These are phyloP conservation scores for Mycosphaerella arachidis DNA, from an alignment of 2,329 filamentous ascomycete species.

Conservation along the genomic window DNA sequence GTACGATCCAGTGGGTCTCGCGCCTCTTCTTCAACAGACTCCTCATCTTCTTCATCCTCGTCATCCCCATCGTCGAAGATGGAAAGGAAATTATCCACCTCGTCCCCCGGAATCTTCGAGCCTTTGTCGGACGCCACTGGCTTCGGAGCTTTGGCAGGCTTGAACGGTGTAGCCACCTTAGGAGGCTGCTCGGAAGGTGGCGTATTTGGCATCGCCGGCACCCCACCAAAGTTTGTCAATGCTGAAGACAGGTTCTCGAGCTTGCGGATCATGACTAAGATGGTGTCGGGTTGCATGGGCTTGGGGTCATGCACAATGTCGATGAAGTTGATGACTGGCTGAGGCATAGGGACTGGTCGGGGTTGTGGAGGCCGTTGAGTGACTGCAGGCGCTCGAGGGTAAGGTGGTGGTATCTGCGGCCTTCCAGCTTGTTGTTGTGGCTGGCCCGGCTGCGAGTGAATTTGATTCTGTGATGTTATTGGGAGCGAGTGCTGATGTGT, in stretches of 20 bases:
- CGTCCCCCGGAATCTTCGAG: not conserved
- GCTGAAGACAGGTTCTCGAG: constrained; percentile 24
- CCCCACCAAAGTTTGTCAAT: constrained; percentile 28
- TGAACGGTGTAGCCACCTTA: not conserved
- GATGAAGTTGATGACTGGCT: constrained; percentile 21
- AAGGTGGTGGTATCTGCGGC: constrained; percentile 5
- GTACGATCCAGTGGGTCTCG: constrained; percentile 12
- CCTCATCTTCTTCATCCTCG: constrained; percentile 14
- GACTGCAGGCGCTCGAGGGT: constrained; percentile 2
- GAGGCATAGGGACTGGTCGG: constrained; percentile 9
- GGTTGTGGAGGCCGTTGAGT: constrained; percentile 1
- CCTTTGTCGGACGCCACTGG: constrained; percentile 2
- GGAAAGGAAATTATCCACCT: constrained; percentile 23
- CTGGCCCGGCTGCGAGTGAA: not conserved
- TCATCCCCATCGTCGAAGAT: constrained; percentile 24
- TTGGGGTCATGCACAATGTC: constrained; percentile 16
- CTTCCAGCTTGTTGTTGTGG: not conserved
- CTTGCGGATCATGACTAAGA: constrained; percentile 26
- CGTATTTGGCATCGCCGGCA: constrained; percentile 17
- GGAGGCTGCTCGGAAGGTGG: constrained; percentile 8
- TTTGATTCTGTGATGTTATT: constrained; percentile 6
- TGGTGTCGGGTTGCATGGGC: constrained; percentile 16
- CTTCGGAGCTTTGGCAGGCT: constrained; percentile 5
- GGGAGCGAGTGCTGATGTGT: not conserved
- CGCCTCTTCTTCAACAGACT: constrained; percentile 12